These are phyloP conservation scores for Hygrocybe coccinea DNA, from an alignment of 768 basidiomycete species.

Conservation along the genomic window DNA sequence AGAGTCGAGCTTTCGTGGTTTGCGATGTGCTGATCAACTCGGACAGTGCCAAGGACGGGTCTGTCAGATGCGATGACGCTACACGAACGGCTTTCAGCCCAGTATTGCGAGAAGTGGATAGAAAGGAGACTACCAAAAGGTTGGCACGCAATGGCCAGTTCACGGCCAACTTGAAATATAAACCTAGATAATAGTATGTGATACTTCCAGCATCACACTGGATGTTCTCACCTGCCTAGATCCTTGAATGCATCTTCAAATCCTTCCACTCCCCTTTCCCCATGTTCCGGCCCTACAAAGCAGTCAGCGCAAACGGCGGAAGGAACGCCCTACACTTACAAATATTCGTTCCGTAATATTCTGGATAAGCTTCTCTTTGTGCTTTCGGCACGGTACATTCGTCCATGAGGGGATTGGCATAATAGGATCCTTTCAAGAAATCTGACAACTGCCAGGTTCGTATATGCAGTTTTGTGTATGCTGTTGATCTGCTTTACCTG, in stretches of 20 bases:
- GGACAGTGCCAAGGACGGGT: conserved; percentile 63
- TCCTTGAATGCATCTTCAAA: conserved; percentile 89
- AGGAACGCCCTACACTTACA: conserved; percentile 41
- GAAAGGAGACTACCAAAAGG: conserved; percentile 66
- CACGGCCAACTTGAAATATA: conserved; percentile 76
- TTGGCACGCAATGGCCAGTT: conserved; percentile 84
- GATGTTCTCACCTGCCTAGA: conserved; percentile 53
- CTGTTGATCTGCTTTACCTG: conserved; percentile 39
- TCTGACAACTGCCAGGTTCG: conserved; percentile 40
- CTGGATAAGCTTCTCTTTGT: conserved; percentile 57
- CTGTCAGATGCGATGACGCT: conserved; percentile 65
- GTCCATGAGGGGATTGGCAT: conserved; percentile 81
- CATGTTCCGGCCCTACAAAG: conserved; percentile 54
- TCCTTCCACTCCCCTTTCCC: conserved; percentile 58
- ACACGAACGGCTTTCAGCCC: not conserved
- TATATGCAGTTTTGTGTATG: not conserved
- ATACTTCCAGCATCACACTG: not conserved
- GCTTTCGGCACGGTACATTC: conserved; percentile 53
- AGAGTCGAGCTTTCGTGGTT: conserved; percentile 84
- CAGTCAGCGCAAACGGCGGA: not conserved
- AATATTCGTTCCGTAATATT: conserved; percentile 86
- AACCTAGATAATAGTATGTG: conserved; percentile 41
- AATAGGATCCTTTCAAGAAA: conserved; percentile 87
- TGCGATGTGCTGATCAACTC: conserved; percentile 70
- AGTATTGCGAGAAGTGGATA: not conserved